Evolutionary conservation across 75 land plant genomes (phyloP), one percentile per base, ranked within the genome.

Genomic region (Pseudotsuga menziesii): DNA sequence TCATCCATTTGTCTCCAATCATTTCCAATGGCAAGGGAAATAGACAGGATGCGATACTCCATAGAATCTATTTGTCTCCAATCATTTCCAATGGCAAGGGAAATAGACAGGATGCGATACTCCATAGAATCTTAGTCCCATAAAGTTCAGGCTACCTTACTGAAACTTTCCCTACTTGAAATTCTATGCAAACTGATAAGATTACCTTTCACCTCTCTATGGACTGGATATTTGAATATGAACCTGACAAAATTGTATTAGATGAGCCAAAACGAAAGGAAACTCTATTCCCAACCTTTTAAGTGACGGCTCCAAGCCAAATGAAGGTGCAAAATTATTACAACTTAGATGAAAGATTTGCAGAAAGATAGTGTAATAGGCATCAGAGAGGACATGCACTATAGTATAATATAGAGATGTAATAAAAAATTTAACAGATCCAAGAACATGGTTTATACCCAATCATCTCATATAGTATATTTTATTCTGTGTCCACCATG

Each of bases 391-490:
- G 12, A 11, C 48, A 69, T 9, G 39, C 48, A 8, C 52, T 36
- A 52, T 25, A 39, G 41, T 17, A 3, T 20, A 20, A 39, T 48
- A 48, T 48, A 48, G 54, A 48, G 11, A 11, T 48, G 54, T 9
- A 48, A 48, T 9, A 3, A 25, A 69, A 69, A 69, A 1, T 41
- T 8, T 69, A 25, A 41, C 8, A 41, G n/a, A 39, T 69, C 54
- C 72, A 69, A 69, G 72, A 41, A 41, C 25, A 39, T 69, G 48
- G 39, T 69, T 69, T 36, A 36, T 69, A 69, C 23, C 8, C 48
- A 61, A 25, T n/a, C 2, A n/a, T 15, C 41, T 7, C 4, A 7
- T 69, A 7, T 7, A 0, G 5, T 27, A 41, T n/a, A 69, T 39
- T 17, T 19, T 23, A 12, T 69, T 69, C 14, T 0, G 13, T 4